phyloP scores from a whole-genome alignment of 805 yeast species.

The Zygotorulaspora danielsina region DNA sequence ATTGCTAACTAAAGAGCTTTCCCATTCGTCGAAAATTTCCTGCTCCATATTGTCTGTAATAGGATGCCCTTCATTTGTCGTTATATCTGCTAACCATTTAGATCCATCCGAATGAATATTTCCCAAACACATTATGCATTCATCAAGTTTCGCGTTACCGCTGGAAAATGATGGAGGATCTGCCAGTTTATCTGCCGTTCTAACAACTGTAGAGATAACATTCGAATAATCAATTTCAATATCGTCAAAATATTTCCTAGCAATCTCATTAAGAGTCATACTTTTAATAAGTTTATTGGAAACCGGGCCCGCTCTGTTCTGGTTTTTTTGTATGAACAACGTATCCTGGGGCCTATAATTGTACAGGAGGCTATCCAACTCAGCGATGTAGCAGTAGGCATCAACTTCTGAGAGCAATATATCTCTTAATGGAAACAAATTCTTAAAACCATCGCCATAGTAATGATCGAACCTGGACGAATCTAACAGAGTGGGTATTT shows the following conservation, averaged over 20 bases:
- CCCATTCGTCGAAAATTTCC: slow-evolving; percentile 37
- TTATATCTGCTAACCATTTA: slow-evolving; percentile 64
- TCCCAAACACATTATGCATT: slow-evolving; percentile 56
- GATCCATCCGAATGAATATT: slow-evolving; percentile 54
- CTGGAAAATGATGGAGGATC: slow-evolving; percentile 37
- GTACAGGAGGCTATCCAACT: slow-evolving; percentile 36
- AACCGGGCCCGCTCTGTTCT: slow-evolving; percentile 30
- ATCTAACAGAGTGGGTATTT: slow-evolving; percentile 49
- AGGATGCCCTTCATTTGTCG: slow-evolving; percentile 54
- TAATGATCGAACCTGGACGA: slow-evolving; percentile 38
- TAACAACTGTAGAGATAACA: slow-evolving; percentile 86
- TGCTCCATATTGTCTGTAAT: slow-evolving; percentile 43
- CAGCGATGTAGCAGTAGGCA: slow-evolving; percentile 42
- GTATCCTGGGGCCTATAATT: slow-evolving; percentile 19
- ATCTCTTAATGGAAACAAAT: slow-evolving; percentile 72
- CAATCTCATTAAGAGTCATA: slow-evolving; percentile 77
- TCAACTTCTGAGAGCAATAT: slow-evolving; percentile 63
- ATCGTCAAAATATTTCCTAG: slow-evolving; percentile 62
- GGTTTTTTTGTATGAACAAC: slow-evolving; percentile 32
- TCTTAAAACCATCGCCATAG: slow-evolving; percentile 37
- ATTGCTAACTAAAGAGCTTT: slow-evolving; percentile 23
- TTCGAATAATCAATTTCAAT: slow-evolving; percentile 81
- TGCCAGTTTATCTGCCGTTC: slow-evolving; percentile 75
- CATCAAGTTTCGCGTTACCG: slow-evolving; percentile 12
- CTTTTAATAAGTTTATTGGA: slow-evolving; percentile 42